Percentiles rank a stretch among this genome's conserved stretches.
Conservation (phyloP, 1,284 basidiomycete genomes). For the Chalciporus piperatoides region DNA sequence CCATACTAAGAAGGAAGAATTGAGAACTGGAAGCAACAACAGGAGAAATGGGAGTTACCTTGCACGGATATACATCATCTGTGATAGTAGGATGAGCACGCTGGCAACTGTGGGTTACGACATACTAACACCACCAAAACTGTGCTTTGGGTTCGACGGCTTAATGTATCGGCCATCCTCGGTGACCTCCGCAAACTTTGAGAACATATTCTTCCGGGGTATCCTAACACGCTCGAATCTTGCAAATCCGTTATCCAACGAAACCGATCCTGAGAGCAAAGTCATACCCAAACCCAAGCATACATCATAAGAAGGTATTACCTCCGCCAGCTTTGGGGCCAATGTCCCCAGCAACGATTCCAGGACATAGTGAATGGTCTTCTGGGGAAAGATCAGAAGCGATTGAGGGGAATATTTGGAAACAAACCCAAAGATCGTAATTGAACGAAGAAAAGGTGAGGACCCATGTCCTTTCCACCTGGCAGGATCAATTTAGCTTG, state of each 20-base stretch:
- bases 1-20: constrained; percentile 46
- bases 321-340: constrained; percentile 39
- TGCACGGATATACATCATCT: constrained; percentile 73
- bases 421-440: constrained; percentile 53
- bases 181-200: constrained; percentile 69
- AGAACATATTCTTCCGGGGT: constrained; percentile 73
- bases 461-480: constrained; percentile 61
- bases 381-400: constrained; percentile 38
- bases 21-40: neutral
- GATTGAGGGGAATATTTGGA: neutral
- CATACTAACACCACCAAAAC: constrained; percentile 67
- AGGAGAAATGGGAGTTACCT: constrained; percentile 35
- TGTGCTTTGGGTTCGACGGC: constrained; percentile 71
- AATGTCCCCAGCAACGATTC: constrained; percentile 73
- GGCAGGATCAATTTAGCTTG: constrained; percentile 74
- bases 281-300: neutral
- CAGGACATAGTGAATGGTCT: constrained; percentile 58
- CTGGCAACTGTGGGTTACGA: neutral
- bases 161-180: constrained; percentile 63
- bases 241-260: constrained; percentile 71
- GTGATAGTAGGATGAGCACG: constrained; percentile 1
- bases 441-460: constrained; percentile 76
- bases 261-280: constrained; percentile 43
- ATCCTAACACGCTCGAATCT: constrained; percentile 71
- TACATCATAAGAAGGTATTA: constrained; percentile 18